These are phyloP conservation scores for Acanthamoeba castellanii DNA, from an alignment of 208 protist species.

Conservation along the genomic window DNA sequence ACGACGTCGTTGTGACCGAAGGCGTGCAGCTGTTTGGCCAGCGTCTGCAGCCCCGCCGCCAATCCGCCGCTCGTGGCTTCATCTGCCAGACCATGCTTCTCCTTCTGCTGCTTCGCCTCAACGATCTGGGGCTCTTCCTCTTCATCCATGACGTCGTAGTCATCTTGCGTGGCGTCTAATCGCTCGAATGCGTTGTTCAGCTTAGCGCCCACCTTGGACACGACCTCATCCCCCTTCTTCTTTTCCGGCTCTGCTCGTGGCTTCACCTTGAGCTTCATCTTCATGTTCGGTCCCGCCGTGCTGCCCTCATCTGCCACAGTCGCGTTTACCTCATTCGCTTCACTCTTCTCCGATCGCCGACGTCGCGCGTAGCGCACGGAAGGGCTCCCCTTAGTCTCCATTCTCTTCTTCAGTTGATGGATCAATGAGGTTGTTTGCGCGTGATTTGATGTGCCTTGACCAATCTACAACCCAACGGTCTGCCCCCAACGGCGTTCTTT, in stretches of 20 bases:
- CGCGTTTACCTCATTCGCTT: background rate
- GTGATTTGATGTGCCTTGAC: too few species aligned
- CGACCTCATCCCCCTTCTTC: background rate
- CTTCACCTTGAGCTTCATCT: conserved; percentile 1
- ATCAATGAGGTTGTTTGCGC: too few species aligned
- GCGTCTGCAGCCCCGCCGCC: conserved; percentile 7
- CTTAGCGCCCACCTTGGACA: background rate
- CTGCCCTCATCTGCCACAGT: too few species aligned
- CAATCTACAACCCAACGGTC: background rate
- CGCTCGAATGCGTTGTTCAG: background rate
- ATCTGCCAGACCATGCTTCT: background rate
- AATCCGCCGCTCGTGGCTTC: background rate
- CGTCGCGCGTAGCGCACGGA: background rate
- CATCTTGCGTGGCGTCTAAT: background rate
- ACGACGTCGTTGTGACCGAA: conserved; percentile 36
- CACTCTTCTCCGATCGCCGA: background rate
- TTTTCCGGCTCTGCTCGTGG: background rate
- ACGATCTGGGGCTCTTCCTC: background rate
- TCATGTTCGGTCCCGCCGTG: too few species aligned
- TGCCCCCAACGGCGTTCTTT: too few species aligned
- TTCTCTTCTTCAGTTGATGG: background rate
- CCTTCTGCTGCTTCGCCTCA: background rate
- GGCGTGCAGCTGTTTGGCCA: conserved; percentile 21
- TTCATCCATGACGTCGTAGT: background rate
- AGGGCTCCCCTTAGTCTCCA: background rate